Evolutionary conservation across 176 grass and related monocot genomes (phyloP).

Genomic region (Eragrostis curvula): DNA sequence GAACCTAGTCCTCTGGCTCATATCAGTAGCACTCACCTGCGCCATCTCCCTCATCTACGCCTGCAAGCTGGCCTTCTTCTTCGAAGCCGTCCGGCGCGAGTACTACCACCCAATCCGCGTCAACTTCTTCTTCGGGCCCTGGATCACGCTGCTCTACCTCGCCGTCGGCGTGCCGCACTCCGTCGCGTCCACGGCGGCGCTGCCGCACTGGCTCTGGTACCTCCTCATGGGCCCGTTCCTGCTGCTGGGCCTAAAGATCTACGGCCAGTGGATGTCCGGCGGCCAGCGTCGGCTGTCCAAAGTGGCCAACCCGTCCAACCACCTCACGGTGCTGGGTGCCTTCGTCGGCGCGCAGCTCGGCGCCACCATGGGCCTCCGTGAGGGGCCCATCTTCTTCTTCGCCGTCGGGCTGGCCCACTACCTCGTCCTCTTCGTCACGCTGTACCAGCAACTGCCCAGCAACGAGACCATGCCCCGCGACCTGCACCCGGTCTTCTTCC

Average conservation of each 20-base stretch:
- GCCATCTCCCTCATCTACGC: constrained; percentile 43
- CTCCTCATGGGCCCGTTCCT: constrained; percentile 56
- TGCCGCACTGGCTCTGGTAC: constrained; percentile 61
- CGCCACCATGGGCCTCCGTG: constrained; percentile 59
- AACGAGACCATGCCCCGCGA: constrained; percentile 72
- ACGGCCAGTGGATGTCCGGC: constrained; percentile 87
- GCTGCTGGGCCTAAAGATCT: constrained; percentile 71
- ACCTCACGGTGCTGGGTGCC: constrained; percentile 59
- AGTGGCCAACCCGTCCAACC: constrained; percentile 79
- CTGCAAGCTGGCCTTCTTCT: constrained; percentile 31
- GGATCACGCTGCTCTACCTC: constrained; percentile 61
- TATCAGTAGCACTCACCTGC: constrained; percentile 41
- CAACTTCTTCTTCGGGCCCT: constrained; percentile 46
- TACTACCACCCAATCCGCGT: constrained; percentile 37
- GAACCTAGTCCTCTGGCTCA: constrained; percentile 62
- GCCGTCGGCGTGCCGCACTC: constrained; percentile 42
- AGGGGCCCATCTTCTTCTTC: constrained; percentile 70
- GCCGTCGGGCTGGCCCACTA: constrained; percentile 74
- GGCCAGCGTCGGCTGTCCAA: constrained; percentile 68
- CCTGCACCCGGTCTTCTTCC: constrained; percentile 81
- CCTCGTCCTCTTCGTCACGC: constrained; percentile 70
- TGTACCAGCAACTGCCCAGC: constrained; percentile 81
- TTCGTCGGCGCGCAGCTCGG: constrained; percentile 73
- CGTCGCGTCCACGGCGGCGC: constrained; percentile 6
- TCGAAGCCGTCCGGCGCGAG: constrained; percentile 36